Evolutionary conservation across 2,329 filamentous ascomycete species (phyloP), one percentile per base, ranked within the genome.

Genomic region (Anisogramma anomala): DNA sequence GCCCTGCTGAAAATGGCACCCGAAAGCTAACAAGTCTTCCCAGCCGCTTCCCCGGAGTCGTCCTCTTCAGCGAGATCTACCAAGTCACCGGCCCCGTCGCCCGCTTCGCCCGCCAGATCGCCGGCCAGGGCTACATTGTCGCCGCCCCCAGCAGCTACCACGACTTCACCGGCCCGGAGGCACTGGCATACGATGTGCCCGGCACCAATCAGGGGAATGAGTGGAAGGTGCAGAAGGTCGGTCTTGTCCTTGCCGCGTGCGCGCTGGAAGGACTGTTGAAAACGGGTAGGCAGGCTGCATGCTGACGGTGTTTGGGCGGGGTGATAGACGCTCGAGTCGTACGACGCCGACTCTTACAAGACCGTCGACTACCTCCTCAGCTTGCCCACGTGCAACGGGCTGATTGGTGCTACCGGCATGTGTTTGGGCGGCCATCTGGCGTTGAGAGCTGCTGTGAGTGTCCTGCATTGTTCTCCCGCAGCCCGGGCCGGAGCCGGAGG

Each of bases 131-230:
- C 54, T 95, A 93, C 67, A 93, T 95, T 51, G 87, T 89, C 50
- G 88, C 84, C 8, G 87, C 87, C 0, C 86, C 87, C 0, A 91
- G 84, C 26, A 88, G 81, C 23, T 95, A 94, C 63, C 88, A 95
- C 58, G 88, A 95, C 61, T 95, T 95, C 63, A 85, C 79, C 1
- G 83, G 83, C 4, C 84, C 87, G 0, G 84, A 89, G 54, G 68
- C 88, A 9, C 68, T 95, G 30, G 75, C 83, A 36, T 95, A 95
- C 59, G 84, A 95, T 56, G 85, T 71, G 0, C 82, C 83, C 2
- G 88, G 91, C 39, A 96, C 89, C 0, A 85, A 94, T 58, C 69
- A 76, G 32, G 88, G 89, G 18, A 96, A 95, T 58, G 72, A 77
- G 46, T 93, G 77, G 73, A 95, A 95, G 60, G 70, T 91, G 47